These are phyloP conservation scores for Lepidium sativum DNA, from an alignment of 345 rosid genomes.

Conservation along the genomic window DNA sequence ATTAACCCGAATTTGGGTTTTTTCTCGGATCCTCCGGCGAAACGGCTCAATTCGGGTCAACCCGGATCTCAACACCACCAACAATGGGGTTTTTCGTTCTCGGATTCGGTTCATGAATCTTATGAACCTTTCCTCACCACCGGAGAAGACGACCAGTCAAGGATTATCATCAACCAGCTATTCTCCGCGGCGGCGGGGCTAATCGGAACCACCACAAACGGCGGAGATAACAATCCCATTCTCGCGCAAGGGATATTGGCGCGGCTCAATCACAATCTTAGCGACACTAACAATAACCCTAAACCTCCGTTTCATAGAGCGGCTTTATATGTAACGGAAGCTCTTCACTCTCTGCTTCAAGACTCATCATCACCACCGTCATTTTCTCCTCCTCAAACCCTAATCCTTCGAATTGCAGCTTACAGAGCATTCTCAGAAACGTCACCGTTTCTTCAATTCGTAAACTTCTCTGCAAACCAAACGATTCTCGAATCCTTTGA, in stretches of 20 bases:
- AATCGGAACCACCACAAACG: slow-evolving; percentile 38
- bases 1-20: slow-evolving; percentile 37
- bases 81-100: neutral
- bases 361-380: slow-evolving; percentile 7
- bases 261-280: slow-evolving; percentile 95
- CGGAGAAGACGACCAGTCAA: slow-evolving; percentile 30
- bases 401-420: slow-evolving; percentile 73
- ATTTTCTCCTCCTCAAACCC: slow-evolving; percentile 31
- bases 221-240: slow-evolving; percentile 37
- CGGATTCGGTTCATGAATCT: slow-evolving; percentile 10
- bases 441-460: slow-evolving; percentile 73
- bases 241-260: slow-evolving; percentile 99
- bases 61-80: slow-evolving; percentile 11
- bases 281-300: slow-evolving; percentile 41
- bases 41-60: slow-evolving; percentile 33
- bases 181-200: slow-evolving; percentile 80
- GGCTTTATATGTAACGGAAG: slow-evolving; percentile 73
- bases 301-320: slow-evolving; percentile 70
- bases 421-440: slow-evolving; percentile 72
- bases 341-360: slow-evolving; percentile 51
- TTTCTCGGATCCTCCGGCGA: slow-evolving; percentile 39
- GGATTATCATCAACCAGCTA: slow-evolving; percentile 43
- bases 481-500: slow-evolving; percentile 61
- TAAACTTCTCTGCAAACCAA: slow-evolving; percentile 82
- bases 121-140: slow-evolving; percentile 8